These are phyloP conservation scores for Marasmius tenuissimus DNA, from an alignment of 1,284 basidiomycete species.

Conservation along the genomic window DNA sequence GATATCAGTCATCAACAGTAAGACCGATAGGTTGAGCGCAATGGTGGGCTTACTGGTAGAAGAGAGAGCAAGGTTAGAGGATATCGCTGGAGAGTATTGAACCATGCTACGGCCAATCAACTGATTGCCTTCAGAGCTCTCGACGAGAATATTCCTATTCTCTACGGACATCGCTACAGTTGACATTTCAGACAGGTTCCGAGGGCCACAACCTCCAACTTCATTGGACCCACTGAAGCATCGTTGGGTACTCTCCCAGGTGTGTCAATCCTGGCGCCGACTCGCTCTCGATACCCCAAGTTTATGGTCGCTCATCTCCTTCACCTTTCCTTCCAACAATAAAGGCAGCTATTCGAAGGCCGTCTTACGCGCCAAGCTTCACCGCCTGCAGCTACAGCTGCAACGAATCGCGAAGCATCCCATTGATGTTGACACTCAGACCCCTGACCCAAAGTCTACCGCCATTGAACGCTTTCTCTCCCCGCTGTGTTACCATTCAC, in stretches of 20 bases:
- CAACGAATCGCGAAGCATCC: no score
- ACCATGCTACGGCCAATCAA: not conserved
- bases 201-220: not conserved
- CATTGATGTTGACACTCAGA: no score
- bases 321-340: no score
- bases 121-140: not conserved
- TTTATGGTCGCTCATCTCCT: not conserved
- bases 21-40: not conserved
- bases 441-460: no score
- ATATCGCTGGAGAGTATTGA: not conserved
- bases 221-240: not conserved
- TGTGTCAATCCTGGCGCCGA: not conserved
- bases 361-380: no score
- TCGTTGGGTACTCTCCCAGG: not conserved
- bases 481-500: no score
- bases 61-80: not conserved
- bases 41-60: not conserved
- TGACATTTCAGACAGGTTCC: no score
- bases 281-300: not conserved
- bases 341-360: no score
- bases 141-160: not conserved
- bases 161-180: conserved; percentile 4
- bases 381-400: no score
- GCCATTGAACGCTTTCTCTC: no score
- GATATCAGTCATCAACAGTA: no score